Conservation (phyloP, 805 yeast genomes). For the Yamadazyma laniorum region DNA sequence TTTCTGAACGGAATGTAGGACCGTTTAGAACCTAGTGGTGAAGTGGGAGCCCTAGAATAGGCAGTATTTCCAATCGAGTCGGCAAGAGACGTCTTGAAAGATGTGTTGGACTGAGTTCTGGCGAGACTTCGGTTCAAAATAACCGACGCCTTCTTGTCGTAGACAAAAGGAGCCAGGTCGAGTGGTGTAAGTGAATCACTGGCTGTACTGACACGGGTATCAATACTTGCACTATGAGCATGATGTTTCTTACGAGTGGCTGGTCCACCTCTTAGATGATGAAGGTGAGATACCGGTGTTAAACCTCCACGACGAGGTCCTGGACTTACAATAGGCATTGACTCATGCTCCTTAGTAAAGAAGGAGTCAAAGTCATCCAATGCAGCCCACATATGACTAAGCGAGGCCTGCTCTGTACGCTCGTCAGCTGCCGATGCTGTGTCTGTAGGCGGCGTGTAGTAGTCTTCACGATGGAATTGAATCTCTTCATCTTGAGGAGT, state of each 20-base stretch:
- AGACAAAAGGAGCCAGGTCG: constrained; percentile 74
- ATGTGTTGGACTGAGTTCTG: constrained; percentile 69
- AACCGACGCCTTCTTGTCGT: constrained; percentile 77
- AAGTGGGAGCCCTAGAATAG: constrained; percentile 11
- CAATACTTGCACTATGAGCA: constrained; percentile 54
- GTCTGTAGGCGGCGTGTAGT: constrained; percentile 38
- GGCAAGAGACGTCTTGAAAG: constrained; percentile 73
- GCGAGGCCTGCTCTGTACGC: constrained; percentile 68
- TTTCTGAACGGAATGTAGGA: constrained; percentile 44
- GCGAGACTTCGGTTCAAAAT: constrained; percentile 72
- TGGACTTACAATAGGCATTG: constrained; percentile 7
- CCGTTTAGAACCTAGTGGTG: constrained; percentile 21
- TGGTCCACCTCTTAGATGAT: constrained; percentile 5
- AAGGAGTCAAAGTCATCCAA: constrained; percentile 86
- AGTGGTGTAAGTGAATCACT: constrained; percentile 47
- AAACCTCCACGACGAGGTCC: constrained; percentile 3
- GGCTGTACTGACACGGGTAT: constrained; percentile 51
- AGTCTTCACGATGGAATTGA: constrained; percentile 63
- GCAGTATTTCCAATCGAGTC: constrained; percentile 48
- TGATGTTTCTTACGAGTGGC: constrained; percentile 26
- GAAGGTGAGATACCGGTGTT: constrained; percentile 1
- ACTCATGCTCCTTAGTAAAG: constrained; percentile 55
- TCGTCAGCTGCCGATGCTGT: constrained; percentile 50
- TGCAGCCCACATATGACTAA: constrained; percentile 91
- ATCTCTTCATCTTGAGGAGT: constrained; percentile 40